A percentile compares a stretch with the other conserved stretches of the same genome.
phyloP scores from a whole-genome alignment of 345 rosid species.

The Acer campestre region DNA sequence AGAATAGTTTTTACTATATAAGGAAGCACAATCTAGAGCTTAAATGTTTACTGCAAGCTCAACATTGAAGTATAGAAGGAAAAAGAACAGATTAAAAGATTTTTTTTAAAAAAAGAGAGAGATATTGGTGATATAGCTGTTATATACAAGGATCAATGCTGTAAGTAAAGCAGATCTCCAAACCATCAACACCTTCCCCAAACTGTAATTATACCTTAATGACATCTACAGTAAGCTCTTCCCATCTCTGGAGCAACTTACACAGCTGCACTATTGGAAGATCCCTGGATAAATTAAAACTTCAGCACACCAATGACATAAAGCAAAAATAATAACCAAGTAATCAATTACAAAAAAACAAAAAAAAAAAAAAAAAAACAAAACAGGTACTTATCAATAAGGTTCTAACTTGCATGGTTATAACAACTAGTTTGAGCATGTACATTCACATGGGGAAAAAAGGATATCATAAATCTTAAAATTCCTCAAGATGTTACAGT shows the following conservation, averaged over 20 bases:
- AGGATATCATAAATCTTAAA: background rate
- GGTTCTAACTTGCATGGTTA: too few species aligned
- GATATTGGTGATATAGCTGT: too few species aligned
- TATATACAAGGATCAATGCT: background rate
- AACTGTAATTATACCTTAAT: conserved; percentile 54
- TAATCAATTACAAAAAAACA: background rate
- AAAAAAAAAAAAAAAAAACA: background rate
- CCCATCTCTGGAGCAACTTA: conserved; percentile 69
- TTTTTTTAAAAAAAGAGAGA: background rate
- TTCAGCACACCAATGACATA: conserved; percentile 24
- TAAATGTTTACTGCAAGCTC: background rate
- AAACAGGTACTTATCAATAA: too few species aligned
- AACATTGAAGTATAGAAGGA: background rate
- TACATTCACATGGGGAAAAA: background rate
- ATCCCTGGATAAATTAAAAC: conserved; percentile 57
- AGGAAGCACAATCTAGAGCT: background rate
- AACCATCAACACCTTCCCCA: conserved; percentile 6
- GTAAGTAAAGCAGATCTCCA: background rate
- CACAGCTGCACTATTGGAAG: conserved; percentile 55
- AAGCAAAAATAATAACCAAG: background rate
- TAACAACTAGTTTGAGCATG: background rate
- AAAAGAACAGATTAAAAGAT: background rate
- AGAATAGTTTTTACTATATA: background rate
- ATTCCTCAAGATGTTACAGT: background rate
- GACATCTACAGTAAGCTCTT: conserved; percentile 45